A percentile compares a stretch with the other conserved stretches of the same genome.
Evolutionary conservation across 176 grass and related monocot species (phyloP).

Genomic region (Phyllostachys edulis): DNA sequence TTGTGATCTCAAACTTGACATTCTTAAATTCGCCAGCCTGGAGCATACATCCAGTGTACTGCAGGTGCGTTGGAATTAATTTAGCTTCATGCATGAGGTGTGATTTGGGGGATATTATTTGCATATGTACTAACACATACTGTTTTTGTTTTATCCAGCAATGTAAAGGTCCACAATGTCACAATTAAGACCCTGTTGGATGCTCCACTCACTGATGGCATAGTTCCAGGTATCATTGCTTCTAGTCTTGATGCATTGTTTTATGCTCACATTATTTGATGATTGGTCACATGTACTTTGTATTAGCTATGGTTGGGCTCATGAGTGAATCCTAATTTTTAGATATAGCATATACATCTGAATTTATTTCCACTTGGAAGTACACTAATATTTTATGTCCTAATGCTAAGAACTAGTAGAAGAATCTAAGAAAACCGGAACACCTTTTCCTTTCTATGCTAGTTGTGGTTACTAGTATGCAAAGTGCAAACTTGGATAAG

Average conservation of each 20-base stretch:
- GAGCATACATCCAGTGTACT: conserved; percentile 87
- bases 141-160: conserved; percentile 52
- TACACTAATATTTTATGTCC: not conserved
- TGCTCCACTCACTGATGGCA: conserved; percentile 73
- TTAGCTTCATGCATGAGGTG: conserved; percentile 1
- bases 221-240: conserved; percentile 65
- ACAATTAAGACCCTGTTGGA: conserved; percentile 60
- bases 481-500: conserved; percentile 11
- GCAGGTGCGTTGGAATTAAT: conserved; percentile 47
- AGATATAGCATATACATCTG: not conserved
- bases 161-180: conserved; percentile 71
- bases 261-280: not conserved
- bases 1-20: conserved; percentile 79
- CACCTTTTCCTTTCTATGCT: not conserved
- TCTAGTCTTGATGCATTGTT: not conserved
- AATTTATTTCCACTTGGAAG: conserved; percentile 5
- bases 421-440: not conserved
- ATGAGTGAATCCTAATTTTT: not conserved
- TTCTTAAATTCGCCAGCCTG: conserved; percentile 87
- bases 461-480: not conserved
- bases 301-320: not conserved
- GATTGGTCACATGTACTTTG: not conserved
- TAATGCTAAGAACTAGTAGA: not conserved
- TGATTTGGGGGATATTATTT: conserved; percentile 16
- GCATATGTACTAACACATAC: not conserved